Evolutionary conservation across 148 eudicot species (phyloP).

Genomic region (Persicaria tinctoria): DNA sequence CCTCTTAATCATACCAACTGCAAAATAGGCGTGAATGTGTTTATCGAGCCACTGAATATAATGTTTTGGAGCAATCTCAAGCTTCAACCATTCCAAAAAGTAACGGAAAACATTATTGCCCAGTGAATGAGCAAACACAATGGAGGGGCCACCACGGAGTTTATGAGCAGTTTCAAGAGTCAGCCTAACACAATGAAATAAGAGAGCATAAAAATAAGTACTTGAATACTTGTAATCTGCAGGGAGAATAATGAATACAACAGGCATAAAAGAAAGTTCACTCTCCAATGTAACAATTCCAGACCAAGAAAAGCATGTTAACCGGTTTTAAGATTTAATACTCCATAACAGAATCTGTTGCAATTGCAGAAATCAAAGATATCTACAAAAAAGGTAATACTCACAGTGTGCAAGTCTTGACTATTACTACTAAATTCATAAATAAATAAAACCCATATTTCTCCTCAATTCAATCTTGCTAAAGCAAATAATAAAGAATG

Average conservation of each 20-base stretch:
- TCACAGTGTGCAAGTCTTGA: too few relatives aligned
- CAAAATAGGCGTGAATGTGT: slow-evolving; percentile 96
- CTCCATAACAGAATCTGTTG: too few relatives aligned
- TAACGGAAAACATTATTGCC: slow-evolving; percentile 94
- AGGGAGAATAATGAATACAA: not conserved
- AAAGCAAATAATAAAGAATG: not conserved
- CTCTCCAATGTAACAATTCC: too few relatives aligned
- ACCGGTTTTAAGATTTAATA: too few relatives aligned
- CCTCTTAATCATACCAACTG: slow-evolving; percentile 70
- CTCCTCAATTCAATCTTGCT: not conserved
- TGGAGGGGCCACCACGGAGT: slow-evolving; percentile 89
- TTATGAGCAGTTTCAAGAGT: slow-evolving; percentile 92
- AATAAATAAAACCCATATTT: not conserved
- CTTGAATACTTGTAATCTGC: not conserved
- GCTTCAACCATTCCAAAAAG: slow-evolving; percentile 96
- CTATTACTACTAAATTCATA: too few relatives aligned
- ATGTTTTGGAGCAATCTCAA: slow-evolving; percentile 86
- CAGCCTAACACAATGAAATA: slow-evolving; percentile 33
- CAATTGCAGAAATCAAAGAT: too few relatives aligned
- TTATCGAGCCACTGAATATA: slow-evolving; percentile 87
- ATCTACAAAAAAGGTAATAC: too few relatives aligned
- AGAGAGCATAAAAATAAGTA: not conserved
- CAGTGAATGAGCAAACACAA: slow-evolving; percentile 94
- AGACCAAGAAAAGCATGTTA: too few relatives aligned
- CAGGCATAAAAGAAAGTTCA: not conserved